Evolutionary conservation across 1,284 basidiomycete species (phyloP), one percentile per base, ranked within the genome.

Genomic region (Athelia psychrophila): DNA sequence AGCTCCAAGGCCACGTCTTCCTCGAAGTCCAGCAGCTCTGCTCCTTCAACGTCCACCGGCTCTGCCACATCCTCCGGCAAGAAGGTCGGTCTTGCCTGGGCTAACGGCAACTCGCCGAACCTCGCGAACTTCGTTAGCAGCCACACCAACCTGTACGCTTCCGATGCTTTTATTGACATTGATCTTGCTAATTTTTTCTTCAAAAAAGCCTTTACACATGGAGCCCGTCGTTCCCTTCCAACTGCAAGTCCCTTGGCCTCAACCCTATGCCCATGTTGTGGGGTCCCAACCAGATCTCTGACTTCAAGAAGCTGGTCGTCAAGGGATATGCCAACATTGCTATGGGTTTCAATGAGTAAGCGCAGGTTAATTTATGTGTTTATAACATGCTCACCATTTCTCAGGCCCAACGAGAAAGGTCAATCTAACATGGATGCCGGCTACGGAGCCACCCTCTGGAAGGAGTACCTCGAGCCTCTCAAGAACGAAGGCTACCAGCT

Each of bases 281-380:
- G 86, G 84, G 87, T 58, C 54, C 58, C 2, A 73, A 77, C 48
- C 73, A 82, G 56, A 63, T 74, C 38, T 45, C 44, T 12, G 66
- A 74, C 1, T 84, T 83, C 62, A 54, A 70, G 55, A 56, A 60
- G 2, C 64, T 71, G 57, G 80, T 81, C 44, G 67, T 70, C 19
- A 62, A 72, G 48, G 76, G 79, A 52, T 75, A 82, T 49, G 78
- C 83, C 51, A 71, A 76, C 42, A 66, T 70, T 53, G 78, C 79
- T 49, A 63, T 91, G 36, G 86, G 83, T 54, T 74, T 81, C 68
- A 93, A 92, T 67, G 88, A 90, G 86, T 87, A 59, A 27, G 83
- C 72, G 27, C 42, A 18, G 30, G 18, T 20, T 9, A 30, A 36
- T 19, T 32, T 32, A 19, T 25, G 44, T 36, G 32, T 30, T 51